Base-by-base conservation (phyloP, 306 rosid species). In the Rosa persica region DNA sequence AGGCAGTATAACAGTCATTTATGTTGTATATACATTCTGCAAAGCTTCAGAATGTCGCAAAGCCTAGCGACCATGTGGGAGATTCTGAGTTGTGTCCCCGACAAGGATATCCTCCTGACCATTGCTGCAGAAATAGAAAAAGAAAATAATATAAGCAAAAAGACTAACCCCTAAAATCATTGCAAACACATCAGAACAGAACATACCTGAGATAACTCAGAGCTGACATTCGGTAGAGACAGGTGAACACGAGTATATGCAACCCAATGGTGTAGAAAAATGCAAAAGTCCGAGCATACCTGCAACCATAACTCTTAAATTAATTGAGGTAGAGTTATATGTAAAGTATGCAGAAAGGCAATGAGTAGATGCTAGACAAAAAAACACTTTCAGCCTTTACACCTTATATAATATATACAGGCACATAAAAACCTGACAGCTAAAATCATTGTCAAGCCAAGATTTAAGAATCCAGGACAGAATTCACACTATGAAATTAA, bases 191-290 rank as follows among this genome's bases (percentile, higher is more conserved):
- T 20, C 15, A 55, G 44, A 34, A 43, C 48, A 64, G 75, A 72
- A 55, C 22, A 79, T 88, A 92, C 98, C 98, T 82, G 6, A 92
- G 93, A 84, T 95, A 79, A 84, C 98, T 95, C 85, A 95, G 82
- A 73, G 98, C 93, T 15, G 98, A 95, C 98, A 92, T 95, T 80
- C 98, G 89, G 62, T 95, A 95, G 81, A 95, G 98, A 80, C 97
- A 95, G 57, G 97, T 92, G 84, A 95, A 95, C 72, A 92, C 97
- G 85, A 95, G 85, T 62, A 92, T 58, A 78, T 95, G 98, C 90
- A 92, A 83, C 60, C 97, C 98, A 30, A 94, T 95, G 44, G 98
- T 92, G 84, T 95, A 95, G 86, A 95, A 95, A 90, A 95, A 95
- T 39, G 97, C 98, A 72, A 92, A 95, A 39, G 98, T 84, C 72